Base-by-base conservation (phyloP, 345 rosid species). In the Melastoma malabathricum region DNA sequence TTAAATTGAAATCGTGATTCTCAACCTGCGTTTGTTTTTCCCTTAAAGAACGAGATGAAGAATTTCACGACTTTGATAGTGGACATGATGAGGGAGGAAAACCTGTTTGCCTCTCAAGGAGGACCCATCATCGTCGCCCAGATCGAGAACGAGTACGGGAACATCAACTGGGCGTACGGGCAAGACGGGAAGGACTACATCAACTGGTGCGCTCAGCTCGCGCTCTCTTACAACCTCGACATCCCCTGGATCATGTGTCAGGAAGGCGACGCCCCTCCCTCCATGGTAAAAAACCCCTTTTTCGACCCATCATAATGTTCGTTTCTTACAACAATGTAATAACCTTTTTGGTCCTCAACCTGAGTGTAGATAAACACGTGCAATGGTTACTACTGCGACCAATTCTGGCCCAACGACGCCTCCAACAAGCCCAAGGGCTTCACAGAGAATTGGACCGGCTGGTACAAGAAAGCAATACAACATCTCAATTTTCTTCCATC, bases 201-300 rank as follows among this genome's bases (percentile, higher is more conserved):
- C 45, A 66, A 64, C 41, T 83, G 92, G 92, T 82, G 78, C n/a
- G 92, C 86, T 14, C 60, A 71, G 16, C 67, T 83, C 75, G 86
- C 86, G 16, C 75, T 80, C 34, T 76, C 64, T 50, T 46, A 79
- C 55, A 54, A 68, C 15, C 77, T 86, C 0, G 82, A 82, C 10
- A 84, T 83, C 56, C 92, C 92, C 18, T 83, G 92, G 92, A 74
- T 77, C 50, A 83, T 83, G 90, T 79, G 86, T 73, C 75, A 83
- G 73, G 80, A 83, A 59, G 64, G 67, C 13, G 86, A 75, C 62
- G 86, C 86, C 16, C 92, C 92, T 5, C 80, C 79, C n/a, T 82
- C 92, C 2, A 66, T 83, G 72, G 92, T 75, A 38, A 64, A n/a
- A 15, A 4, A 14, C 25, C 25, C 25, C 25, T 1, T 22, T 22